Base-by-base conservation (phyloP, 2,329 filamentous ascomycete genomes). In the Fusarium heterosporum region DNA sequence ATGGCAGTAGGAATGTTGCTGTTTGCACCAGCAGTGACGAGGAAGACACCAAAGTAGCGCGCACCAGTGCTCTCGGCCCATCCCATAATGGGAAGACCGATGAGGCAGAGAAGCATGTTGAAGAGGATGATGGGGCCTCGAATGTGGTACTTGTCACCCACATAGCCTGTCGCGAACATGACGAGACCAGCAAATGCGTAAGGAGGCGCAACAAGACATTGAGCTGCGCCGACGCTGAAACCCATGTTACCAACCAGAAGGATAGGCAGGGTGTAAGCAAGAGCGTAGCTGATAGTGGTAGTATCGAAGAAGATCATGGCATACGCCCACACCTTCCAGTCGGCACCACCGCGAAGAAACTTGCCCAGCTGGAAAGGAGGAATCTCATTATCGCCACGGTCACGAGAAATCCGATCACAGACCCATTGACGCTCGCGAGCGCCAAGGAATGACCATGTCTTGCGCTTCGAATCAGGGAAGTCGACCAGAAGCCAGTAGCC, bases 261-360 rank as follows among this genome's bases (percentile, higher is more conserved):
- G 72, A 94, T 87, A 8, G 92, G 92, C 6, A 94, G 79, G 74
- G 94, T 95, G 77, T 91, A 95, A 3, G 91, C 90, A 10, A 96
- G 85, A 0, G 91, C 88, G 75, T 96, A 96, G 2, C 85, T 85
- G 49, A 92, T 85, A 12, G 90, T 91, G 1, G 91, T 93, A 3
- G 87, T 86, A 76, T 87, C 87, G 79, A 88, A 87, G 73, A 85
- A 86, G 69, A 89, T 82, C 68, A 88, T 69, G 54, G 83, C 86
- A 69, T 88, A 90, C 0, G 77, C 82, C 89, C 89, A 91, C 57
- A 90, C 80, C 75, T 86, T 86, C 80, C 79, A 82, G 77, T 89
- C 85, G 3, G 72, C 60, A 1, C 80, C 83, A 22, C 80, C 79
- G 14, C 74, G 60, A 14, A 87, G 66, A 72, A 88, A 87, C 47